These are phyloP conservation scores for Mesembryanthemum crystallinum DNA, from an alignment of 148 eudicot species.

Conservation along the genomic window DNA sequence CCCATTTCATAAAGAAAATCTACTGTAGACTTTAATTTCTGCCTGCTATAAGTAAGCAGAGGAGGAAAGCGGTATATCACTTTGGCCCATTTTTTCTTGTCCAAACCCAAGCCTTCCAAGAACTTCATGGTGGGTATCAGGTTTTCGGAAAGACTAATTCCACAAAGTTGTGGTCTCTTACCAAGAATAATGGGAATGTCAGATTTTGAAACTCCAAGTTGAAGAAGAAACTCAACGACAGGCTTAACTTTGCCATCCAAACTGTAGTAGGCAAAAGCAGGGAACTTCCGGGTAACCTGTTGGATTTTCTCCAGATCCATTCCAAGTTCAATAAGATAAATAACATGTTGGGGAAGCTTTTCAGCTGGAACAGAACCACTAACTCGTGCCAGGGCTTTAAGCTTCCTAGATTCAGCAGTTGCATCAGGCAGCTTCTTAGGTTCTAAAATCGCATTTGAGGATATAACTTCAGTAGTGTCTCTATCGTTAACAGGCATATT, in stretches of 20 bases:
- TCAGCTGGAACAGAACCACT: slow-evolving; percentile 47
- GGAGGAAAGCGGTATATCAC: slow-evolving; percentile 79
- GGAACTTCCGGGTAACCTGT: slow-evolving; percentile 62
- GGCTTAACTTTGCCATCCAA: slow-evolving; percentile 82
- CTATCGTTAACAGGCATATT: slow-evolving; percentile 44
- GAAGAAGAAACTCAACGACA: slow-evolving; percentile 72
- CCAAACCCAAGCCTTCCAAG: slow-evolving; percentile 70
- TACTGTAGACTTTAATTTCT: slow-evolving; percentile 59
- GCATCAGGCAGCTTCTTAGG: slow-evolving; percentile 40
- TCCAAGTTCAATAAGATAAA: slow-evolving; percentile 72
- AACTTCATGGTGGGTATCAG: slow-evolving; percentile 80
- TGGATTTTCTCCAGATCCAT: slow-evolving; percentile 65
- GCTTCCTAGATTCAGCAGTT: slow-evolving; percentile 27
- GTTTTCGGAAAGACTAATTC: slow-evolving; percentile 72
- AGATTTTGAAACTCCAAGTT: slow-evolving; percentile 70
- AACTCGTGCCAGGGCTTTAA: slow-evolving; percentile 57
- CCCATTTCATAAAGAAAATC: slow-evolving; percentile 83
- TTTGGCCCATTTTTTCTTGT: slow-evolving; percentile 75
- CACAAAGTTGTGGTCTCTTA: slow-evolving; percentile 84
- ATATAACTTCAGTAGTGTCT: slow-evolving; percentile 28
- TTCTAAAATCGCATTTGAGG: slow-evolving; percentile 29
- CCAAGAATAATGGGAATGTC: slow-evolving; percentile 61
- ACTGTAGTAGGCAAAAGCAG: slow-evolving; percentile 82
- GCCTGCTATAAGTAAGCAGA: slow-evolving; percentile 72
- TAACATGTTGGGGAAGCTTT: slow-evolving; percentile 59